Evolutionary conservation across 1,139 yeast genomes (phyloP), one percentile per base, ranked within the genome.

Genomic region (Pichia sp.): DNA sequence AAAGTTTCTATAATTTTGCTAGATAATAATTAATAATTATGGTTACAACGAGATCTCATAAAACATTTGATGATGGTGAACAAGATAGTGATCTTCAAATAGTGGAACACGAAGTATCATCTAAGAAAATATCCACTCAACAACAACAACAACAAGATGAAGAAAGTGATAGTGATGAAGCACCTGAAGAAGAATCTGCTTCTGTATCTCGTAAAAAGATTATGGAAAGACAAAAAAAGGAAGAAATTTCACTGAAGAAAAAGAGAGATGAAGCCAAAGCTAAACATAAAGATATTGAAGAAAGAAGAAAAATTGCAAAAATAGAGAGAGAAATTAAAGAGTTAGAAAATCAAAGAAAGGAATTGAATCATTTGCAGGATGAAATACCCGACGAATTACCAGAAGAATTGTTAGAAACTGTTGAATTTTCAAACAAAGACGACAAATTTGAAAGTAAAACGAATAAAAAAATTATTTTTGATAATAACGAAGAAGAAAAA

Each of bases 251-350:
- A 49, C 63, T 72, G 27, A 67, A 72, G 50, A 69, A 68, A 49
- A 53, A 58, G 67, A 70, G 57, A 64, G 67, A 53, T 71, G 71
- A 56, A 67, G 67, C 56, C 62, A 65, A 53, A 71, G 74, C 58
- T 74, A 71, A 64, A 78, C 76, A 59, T 77, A 72, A 66, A 73
- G 85, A 70, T 74, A 77, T 65, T 68, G 73, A 60, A 73, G 73
- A 57, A 76, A 80, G 60, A 67, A 70, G 54, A 45, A 60, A 53
- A 46, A 50, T 49, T 49, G 57, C 52, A 19, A 57, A 49, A 53
- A 46, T 46, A 47, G 56, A 57, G 42, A 51, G 70, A 60, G 71
- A 56, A 45, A 48, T 73, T 56, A 78, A 80, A 61, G 83, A 81
- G 62, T 73, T 74, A 57, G 71, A 73, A 56, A 63, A 64, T 33